Evolutionary conservation across 805 yeast genomes (phyloP).

Genomic region (Teunomyces gatunensis): DNA sequence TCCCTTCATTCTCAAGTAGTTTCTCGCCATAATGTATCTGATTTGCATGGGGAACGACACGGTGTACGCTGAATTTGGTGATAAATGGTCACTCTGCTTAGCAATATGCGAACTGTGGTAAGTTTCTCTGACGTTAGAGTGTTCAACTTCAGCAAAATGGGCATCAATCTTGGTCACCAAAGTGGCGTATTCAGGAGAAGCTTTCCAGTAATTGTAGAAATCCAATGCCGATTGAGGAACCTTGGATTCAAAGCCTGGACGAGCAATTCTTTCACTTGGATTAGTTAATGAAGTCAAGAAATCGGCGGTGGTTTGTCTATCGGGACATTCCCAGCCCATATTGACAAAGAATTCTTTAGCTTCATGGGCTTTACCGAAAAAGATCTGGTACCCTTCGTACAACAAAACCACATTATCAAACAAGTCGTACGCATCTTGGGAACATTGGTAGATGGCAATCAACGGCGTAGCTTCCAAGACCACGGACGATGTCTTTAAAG

Average conservation of each 20-base stretch:
- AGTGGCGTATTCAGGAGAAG: constrained; percentile 23
- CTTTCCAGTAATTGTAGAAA: constrained; percentile 28
- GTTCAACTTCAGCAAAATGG: constrained; percentile 14
- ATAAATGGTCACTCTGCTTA: constrained; percentile 41
- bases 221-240: constrained; percentile 29
- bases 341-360: constrained; percentile 42
- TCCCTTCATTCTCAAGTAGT: constrained; percentile 52
- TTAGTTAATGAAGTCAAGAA: constrained; percentile 30
- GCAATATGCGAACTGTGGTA: constrained; percentile 27
- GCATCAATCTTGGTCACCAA: constrained; percentile 27
- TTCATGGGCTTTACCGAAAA: constrained; percentile 50
- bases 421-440: constrained; percentile 58
- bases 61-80: constrained; percentile 33
- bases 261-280: constrained; percentile 27
- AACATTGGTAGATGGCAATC: constrained; percentile 68
- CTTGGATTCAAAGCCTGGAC: constrained; percentile 34
- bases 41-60: constrained; percentile 51
- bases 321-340: constrained; percentile 40
- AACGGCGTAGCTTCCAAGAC: constrained; percentile 55
- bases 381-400: constrained; percentile 61
- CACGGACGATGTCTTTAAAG: constrained; percentile 57
- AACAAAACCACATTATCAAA: constrained; percentile 62
- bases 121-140: constrained; percentile 10
- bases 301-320: constrained; percentile 41
- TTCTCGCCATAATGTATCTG: constrained; percentile 50